phyloP scores from a whole-genome alignment of 2,329 filamentous ascomycete genomes.

The Alternaria atra region DNA sequence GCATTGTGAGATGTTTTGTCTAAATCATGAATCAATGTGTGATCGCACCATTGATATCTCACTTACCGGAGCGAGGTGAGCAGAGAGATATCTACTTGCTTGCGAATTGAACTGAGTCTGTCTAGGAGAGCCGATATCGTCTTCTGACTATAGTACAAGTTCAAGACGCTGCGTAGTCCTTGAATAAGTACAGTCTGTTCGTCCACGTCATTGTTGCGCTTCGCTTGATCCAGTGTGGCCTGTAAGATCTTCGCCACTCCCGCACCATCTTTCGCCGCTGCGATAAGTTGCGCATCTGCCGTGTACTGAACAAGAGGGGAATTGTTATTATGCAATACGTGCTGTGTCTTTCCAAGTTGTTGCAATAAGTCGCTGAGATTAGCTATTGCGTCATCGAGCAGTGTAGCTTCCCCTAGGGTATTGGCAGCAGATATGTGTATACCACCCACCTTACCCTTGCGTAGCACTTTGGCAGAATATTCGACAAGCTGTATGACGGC shows the following conservation, averaged over 20 bases:
- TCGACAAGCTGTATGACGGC: slow-evolving; percentile 11
- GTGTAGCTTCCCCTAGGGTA: neutral
- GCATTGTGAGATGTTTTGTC: neutral
- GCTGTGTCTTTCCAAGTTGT: neutral
- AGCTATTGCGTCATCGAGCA: slow-evolving; percentile 1
- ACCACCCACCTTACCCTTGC: neutral
- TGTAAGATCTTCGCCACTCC: slow-evolving; percentile 4
- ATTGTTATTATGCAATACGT: neutral
- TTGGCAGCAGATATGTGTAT: neutral
- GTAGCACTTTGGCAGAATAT: neutral
- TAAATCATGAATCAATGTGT: neutral
- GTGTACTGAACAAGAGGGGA: neutral
- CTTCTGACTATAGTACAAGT: neutral
- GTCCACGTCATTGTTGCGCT: neutral
- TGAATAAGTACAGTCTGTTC: neutral
- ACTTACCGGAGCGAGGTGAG: slow-evolving; percentile 20
- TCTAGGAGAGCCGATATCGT: neutral
- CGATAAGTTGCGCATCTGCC: neutral
- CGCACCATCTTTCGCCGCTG: neutral
- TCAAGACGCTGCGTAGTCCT: slow-evolving; percentile 1
- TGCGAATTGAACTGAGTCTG: slow-evolving; percentile 3
- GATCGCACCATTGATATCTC: neutral
- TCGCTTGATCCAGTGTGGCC: neutral
- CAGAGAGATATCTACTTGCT: slow-evolving; percentile 18
- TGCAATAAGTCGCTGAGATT: slow-evolving; percentile 1